phyloP scores from a whole-genome alignment of 2,329 filamentous ascomycete species.

The Aspergillus viridinutans region DNA sequence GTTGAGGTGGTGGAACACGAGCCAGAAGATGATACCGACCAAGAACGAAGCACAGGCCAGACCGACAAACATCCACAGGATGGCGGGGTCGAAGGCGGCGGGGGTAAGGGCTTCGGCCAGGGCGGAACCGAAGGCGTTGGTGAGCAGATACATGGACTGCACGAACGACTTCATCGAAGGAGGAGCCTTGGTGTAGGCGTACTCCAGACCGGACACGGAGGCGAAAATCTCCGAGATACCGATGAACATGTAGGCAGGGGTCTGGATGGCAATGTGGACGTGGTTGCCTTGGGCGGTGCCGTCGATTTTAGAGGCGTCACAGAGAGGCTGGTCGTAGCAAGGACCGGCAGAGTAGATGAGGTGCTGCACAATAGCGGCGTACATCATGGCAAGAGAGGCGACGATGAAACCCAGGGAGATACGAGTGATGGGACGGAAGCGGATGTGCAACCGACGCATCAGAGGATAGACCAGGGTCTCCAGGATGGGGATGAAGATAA shows the following conservation, averaged over 20 bases:
- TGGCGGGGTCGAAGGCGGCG: slow-evolving; percentile 58
- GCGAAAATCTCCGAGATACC: slow-evolving; percentile 55
- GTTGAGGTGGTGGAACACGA: slow-evolving; percentile 48
- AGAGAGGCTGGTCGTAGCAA: slow-evolving; percentile 45
- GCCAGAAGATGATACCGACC: slow-evolving; percentile 52
- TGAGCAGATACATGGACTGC: slow-evolving; percentile 55
- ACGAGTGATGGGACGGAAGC: slow-evolving; percentile 71
- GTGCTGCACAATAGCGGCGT: slow-evolving; percentile 55
- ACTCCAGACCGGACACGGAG: slow-evolving; percentile 66
- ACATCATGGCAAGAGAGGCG: slow-evolving; percentile 59
- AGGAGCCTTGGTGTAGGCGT: slow-evolving; percentile 70
- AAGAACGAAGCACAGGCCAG: slow-evolving; percentile 49
- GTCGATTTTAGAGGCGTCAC: slow-evolving; percentile 28
- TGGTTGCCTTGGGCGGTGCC: slow-evolving; percentile 35
- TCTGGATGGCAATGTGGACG: slow-evolving; percentile 44
- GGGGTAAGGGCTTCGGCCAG: slow-evolving; percentile 61
- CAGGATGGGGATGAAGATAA: slow-evolving; percentile 69
- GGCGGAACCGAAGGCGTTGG: slow-evolving; percentile 55
- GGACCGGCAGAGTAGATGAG: slow-evolving; percentile 52
- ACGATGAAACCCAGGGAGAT: slow-evolving; percentile 68
- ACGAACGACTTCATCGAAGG: slow-evolving; percentile 63
- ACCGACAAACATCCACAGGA: slow-evolving; percentile 63
- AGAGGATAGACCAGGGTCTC: slow-evolving; percentile 67
- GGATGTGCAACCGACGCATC: slow-evolving; percentile 59
- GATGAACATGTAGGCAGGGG: slow-evolving; percentile 44